Base-by-base conservation (phyloP, 306 rosid species). In the Pueraria montana region DNA sequence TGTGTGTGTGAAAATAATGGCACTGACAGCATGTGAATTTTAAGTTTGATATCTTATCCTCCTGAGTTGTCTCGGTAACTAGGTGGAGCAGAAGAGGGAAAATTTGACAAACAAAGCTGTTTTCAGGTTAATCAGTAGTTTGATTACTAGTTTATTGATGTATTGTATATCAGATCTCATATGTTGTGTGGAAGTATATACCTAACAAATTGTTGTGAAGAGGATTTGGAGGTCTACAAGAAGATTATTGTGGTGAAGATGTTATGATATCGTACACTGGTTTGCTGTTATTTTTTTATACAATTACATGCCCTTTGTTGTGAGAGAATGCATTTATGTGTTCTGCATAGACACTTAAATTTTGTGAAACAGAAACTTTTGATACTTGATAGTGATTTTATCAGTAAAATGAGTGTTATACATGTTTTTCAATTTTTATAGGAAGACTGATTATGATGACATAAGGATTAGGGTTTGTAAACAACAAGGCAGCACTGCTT, bases 11-110 rank as follows among this genome's bases (percentile, higher is more conserved):
- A 30, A 59, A 66, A 43, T 42, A 43, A 48, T 76, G 24, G 9
- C 32, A n/a, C n/a, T n/a, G n/a, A n/a, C n/a, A 18, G 14, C 32
- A 26, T 83, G 30, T 66, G 56, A 42, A 45, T 24, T 76, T 67
- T 63, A 48, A 53, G 72, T 62, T 86, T 92, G 86, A 91, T 85
- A 67, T 74, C 65, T 83, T 80, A 52, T 87, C 85, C 82, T 84
- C 89, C 80, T 86, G 84, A 86, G 82, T 85, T 88, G 68, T 87
- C 73, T 77, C 91, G 86, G 93, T 89, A 70, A 74, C 59, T 80
- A 84, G 84, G 72, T 79, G 89, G 76, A 87, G 89, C 83, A 72
- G 86, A 90, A 83, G 88, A 67, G 85, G 76, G 78, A 65, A 34
- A 45, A 72, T 49, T 81, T 69, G 83, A 84, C 80, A 74, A 88